Percentiles rank a stretch among this genome's conserved stretches.
Conservation (phyloP, 2,329 filamentous ascomycete species). For the Phoma sp. region DNA sequence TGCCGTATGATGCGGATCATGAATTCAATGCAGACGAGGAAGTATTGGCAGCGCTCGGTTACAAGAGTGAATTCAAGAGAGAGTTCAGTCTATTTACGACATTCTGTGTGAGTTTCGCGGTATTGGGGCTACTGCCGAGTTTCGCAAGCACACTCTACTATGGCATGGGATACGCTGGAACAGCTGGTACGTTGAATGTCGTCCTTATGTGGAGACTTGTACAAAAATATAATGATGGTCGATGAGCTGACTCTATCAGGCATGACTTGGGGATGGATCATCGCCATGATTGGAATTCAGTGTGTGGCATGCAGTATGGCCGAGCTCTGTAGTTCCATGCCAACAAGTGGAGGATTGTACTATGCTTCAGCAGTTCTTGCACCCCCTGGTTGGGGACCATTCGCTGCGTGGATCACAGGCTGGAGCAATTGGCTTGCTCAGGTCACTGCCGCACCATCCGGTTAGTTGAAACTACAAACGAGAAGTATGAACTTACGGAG, state of each 20-base stretch:
- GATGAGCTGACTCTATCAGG: slow-evolving; percentile 50
- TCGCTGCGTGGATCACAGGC: slow-evolving; percentile 72
- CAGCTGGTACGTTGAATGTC: slow-evolving; percentile 42
- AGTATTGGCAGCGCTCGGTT: slow-evolving; percentile 67
- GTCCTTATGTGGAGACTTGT: neutral
- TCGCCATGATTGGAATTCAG: slow-evolving; percentile 76
- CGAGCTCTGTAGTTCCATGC: slow-evolving; percentile 76
- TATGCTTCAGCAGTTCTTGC: slow-evolving; percentile 77
- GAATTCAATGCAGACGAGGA: slow-evolving; percentile 65
- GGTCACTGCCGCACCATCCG: slow-evolving; percentile 69
- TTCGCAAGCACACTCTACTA: slow-evolving; percentile 77
- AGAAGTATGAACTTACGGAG: too few relatives aligned
- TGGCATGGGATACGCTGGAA: slow-evolving; percentile 64
- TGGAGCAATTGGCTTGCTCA: slow-evolving; percentile 77
- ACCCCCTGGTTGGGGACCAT: slow-evolving; percentile 69
- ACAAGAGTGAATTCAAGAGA: slow-evolving; percentile 70
- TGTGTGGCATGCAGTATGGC: slow-evolving; percentile 71
- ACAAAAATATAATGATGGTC: too few relatives aligned
- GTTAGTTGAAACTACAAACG: too few relatives aligned
- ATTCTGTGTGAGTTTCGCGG: slow-evolving; percentile 77
- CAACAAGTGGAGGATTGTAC: slow-evolving; percentile 74
- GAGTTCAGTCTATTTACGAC: slow-evolving; percentile 78
- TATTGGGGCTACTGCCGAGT: slow-evolving; percentile 73
- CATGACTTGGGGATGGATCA: slow-evolving; percentile 79
- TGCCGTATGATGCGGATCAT: slow-evolving; percentile 55